Conservation (phyloP, 1,139 yeast species). For the Geotrichum carabidarum region DNA sequence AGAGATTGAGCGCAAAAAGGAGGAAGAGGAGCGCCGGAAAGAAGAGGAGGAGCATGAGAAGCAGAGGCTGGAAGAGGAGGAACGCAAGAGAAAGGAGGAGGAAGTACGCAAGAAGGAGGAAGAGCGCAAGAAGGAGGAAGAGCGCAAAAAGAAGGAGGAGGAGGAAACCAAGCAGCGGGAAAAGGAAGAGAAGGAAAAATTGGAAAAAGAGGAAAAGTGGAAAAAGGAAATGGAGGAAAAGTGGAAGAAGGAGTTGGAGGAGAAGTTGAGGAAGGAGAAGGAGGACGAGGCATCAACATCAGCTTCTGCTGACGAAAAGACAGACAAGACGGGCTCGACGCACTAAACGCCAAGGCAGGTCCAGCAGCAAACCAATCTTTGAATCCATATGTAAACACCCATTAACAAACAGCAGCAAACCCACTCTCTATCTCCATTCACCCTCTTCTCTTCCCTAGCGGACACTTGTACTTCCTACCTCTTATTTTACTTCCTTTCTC, state of each 20-base stretch:
- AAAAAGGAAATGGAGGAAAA: not conserved
- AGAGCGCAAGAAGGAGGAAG: conserved; percentile 1
- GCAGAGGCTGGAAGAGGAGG: conserved; percentile 25
- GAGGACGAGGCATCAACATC: not conserved
- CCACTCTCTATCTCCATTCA: no score
- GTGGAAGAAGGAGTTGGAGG: not conserved
- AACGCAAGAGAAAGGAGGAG: conserved; percentile 5
- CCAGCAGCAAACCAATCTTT: not conserved
- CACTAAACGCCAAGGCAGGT: not conserved
- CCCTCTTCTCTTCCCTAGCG: no score
- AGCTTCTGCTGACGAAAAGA: no score
- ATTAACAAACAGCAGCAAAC: not conserved
- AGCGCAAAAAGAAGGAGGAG: not conserved
- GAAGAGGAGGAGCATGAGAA: conserved; percentile 30
- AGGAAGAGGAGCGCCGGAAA: conserved; percentile 20
- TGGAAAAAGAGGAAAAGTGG: not conserved
- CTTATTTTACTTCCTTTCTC: not conserved
- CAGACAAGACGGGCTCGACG: no score
- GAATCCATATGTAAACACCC: no score
- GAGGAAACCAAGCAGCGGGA: not conserved
- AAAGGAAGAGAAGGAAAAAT: not conserved
- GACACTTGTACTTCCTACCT: not conserved
- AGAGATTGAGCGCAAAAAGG: conserved; percentile 24
- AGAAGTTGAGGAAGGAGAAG: not conserved
- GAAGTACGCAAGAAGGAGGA: not conserved